Base-by-base conservation (phyloP, 2,329 filamentous ascomycete species). In the Ceratocystiopsis brevicomis region DNA sequence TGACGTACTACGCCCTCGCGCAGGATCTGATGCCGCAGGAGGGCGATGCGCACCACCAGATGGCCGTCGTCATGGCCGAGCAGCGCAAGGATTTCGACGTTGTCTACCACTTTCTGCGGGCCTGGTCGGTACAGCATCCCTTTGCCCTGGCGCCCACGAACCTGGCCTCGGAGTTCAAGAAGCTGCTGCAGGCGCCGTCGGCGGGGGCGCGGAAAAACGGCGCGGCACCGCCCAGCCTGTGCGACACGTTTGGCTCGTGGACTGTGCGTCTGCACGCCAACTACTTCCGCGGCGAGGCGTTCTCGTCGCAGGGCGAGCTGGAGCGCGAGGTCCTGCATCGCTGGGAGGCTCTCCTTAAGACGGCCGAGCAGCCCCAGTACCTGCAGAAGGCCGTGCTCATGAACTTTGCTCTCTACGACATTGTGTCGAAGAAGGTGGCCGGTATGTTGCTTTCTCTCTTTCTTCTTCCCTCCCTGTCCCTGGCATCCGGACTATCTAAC, bases 61-160 rank as follows among this genome's bases (percentile, higher is more conserved):
- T 90, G 57, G 87, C 83, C 34, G 82, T 96, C 34, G 79, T 96
- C 46, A 71, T 84, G 40, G 78, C 81, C 43, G 76, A 87, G 52
- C 73, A 71, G 45, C 80, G 88, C 51, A 81, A 92, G 12, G 49
- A 52, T 56, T 71, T 96, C 41, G 76, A 85, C 48, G 78, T 85
- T 11, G 79, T 92, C 30, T 96, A 95, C 59, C 78, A 94, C 58
- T 74, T 96, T 37, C 90, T 94, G 56, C 78, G 87, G 49, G 79
- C 87, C 15, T 69, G 90, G 51, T 77, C 78, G 10, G 78, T 84
- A 32, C 68, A 76, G 42, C 67, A 78, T 37, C 84, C 86, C 5
- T 78, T 90, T 54, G 78, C 80, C 0, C 71, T 78, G 39, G 86
- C 85, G 3, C 67, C 71, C 45, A 63, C 67, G 16, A 96, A 96